These are phyloP conservation scores for Anthoceros angustus DNA, from an alignment of 225 moss, liverwort and hornwort species.

Conservation along the genomic window DNA sequence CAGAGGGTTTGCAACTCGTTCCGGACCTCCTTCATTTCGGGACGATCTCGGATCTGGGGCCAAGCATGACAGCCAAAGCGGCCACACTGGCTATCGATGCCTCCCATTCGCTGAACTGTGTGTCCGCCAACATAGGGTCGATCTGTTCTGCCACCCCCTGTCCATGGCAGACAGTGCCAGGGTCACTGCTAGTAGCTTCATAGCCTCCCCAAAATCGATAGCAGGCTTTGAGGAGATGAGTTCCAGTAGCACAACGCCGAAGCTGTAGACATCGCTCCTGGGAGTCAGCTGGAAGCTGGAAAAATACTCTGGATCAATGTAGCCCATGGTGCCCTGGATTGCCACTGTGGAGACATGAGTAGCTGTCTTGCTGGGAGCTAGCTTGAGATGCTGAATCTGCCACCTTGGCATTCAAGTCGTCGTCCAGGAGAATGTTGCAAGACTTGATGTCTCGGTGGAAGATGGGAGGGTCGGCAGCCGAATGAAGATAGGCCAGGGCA, in stretches of 20 bases:
- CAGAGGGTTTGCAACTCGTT: constrained; percentile 9
- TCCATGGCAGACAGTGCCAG: not conserved
- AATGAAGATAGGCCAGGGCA: constrained; percentile 4
- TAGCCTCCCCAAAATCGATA: not conserved
- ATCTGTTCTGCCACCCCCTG: constrained; percentile 1
- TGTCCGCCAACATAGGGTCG: constrained; percentile 10
- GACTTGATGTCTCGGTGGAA: constrained; percentile 9
- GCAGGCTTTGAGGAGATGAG: not conserved
- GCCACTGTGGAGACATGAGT: constrained; percentile 4
- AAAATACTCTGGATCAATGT: not conserved
- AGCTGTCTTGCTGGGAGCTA: not conserved
- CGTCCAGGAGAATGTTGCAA: constrained; percentile 5
- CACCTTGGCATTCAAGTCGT: constrained; percentile 8
- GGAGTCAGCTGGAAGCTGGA: not conserved
- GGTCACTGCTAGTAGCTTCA: not conserved
- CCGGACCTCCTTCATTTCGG: constrained; percentile 6
- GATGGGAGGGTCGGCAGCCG: constrained; percentile 2
- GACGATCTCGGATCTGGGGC: constrained; percentile 6
- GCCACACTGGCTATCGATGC: constrained; percentile 10
- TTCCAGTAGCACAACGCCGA: constrained; percentile 1
- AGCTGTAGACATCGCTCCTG: constrained; percentile 1
- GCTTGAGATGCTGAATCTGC: constrained; percentile 4
- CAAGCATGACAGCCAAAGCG: constrained; percentile 6
- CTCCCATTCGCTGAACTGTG: constrained; percentile 2
- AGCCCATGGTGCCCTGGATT: constrained; percentile 2